phyloP scores from a whole-genome alignment of 768 basidiomycete genomes.

The Amanita subjunquillea region DNA sequence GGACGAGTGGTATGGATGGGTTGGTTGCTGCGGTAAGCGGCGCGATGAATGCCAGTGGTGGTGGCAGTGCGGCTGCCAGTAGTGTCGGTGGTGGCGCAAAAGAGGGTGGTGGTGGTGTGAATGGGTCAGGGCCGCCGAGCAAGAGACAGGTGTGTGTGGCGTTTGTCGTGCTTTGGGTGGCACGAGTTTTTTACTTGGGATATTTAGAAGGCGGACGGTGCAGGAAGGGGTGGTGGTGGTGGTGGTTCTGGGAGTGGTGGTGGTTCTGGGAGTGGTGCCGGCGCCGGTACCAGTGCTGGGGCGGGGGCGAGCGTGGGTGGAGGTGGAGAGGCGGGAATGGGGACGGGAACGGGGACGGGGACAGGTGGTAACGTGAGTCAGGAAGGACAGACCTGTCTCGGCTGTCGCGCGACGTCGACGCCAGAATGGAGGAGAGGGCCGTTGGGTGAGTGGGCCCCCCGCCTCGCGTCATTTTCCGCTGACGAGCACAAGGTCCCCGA shows the following conservation, averaged over 20 bases:
- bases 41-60: not conserved
- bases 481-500: slow-evolving; percentile 47
- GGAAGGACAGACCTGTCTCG: slow-evolving; percentile 69
- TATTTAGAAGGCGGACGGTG: slow-evolving; percentile 4
- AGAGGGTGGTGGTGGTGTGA: not conserved
- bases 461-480: slow-evolving; percentile 9
- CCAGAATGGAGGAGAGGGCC: slow-evolving; percentile 84
- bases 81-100: too few species aligned
- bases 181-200: not conserved
- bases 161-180: slow-evolving; percentile 1
- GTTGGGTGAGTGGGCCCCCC: slow-evolving; percentile 42
- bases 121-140: slow-evolving; percentile 3
- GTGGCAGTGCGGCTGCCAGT: too few species aligned
- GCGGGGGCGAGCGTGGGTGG: slow-evolving; percentile 20
- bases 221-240: too few species aligned
- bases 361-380: slow-evolving; percentile 21
- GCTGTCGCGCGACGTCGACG: slow-evolving; percentile 76
- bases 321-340: slow-evolving; percentile 21
- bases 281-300: slow-evolving; percentile 19
- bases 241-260: too few species aligned
- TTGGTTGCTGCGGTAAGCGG: not conserved
- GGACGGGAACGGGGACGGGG: slow-evolving; percentile 23
- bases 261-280: slow-evolving; percentile 12
- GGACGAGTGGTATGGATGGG: not conserved
- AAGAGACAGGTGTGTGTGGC: slow-evolving; percentile 11